Conservation (phyloP, 345 rosid species). For the Melaleuca quinquenervia region DNA sequence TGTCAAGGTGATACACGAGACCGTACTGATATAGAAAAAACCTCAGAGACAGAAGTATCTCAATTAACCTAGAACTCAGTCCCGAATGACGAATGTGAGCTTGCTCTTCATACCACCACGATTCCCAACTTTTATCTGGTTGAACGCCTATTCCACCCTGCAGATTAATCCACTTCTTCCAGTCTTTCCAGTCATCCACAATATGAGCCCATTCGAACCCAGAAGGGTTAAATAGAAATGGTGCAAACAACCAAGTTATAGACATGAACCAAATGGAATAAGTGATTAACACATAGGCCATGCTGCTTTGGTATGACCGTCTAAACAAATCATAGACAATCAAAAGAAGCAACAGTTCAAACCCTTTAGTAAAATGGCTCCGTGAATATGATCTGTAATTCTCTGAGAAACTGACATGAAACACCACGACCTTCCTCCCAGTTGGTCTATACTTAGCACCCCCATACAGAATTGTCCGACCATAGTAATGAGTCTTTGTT, state of each 20-base stretch:
- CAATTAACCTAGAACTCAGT: constrained; percentile 57
- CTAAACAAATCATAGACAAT: constrained; percentile 78
- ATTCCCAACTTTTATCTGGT: constrained; percentile 94
- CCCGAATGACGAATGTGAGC: constrained; percentile 71
- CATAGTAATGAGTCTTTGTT: constrained; percentile 79
- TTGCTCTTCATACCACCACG: constrained; percentile 97
- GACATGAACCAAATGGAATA: constrained; percentile 97
- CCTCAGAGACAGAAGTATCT: constrained; percentile 68
- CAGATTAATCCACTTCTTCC: constrained; percentile 96
- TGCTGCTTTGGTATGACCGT: constrained; percentile 71
- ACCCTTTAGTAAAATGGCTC: constrained; percentile 93
- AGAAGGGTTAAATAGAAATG: constrained; percentile 88
- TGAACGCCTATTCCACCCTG: constrained; percentile 96
- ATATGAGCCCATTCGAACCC: constrained; percentile 87
- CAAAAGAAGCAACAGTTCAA: constrained; percentile 68
- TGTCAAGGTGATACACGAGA: constrained; percentile 95
- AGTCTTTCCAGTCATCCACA: constrained; percentile 93
- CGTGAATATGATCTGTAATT: constrained; percentile 86
- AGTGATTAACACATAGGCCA: constrained; percentile 76
- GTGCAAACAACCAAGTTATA: constrained; percentile 87
- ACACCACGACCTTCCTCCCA: constrained; percentile 91
- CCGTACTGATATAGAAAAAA: constrained; percentile 96
- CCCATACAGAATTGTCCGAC: constrained; percentile 82
- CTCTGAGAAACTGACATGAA: constrained; percentile 86
- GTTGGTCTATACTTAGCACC: constrained; percentile 94